Base-by-base conservation (phyloP, 805 yeast genomes). In the Starmerella floris region DNA sequence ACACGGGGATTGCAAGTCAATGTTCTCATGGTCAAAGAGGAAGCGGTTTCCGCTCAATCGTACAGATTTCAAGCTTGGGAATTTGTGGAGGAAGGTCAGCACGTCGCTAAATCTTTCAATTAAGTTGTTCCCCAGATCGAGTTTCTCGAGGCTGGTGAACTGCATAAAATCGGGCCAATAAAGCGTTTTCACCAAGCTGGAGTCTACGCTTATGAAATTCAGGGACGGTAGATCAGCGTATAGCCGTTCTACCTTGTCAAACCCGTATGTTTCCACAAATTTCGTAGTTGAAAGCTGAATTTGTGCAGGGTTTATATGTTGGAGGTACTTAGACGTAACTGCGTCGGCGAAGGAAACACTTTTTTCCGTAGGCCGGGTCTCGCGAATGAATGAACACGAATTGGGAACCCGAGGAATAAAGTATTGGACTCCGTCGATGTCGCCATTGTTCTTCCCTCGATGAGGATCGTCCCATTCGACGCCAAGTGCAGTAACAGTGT, bases 401-500 rank as follows among this genome's bases (percentile, higher is more conserved):
- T 64, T 65, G 0, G 50, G 56, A n/a, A 46, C 60, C n/a, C 30
- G 27, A 35, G 63, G 54, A 5, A 49, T 27, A 57, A 87, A 87
- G 56, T 83, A 83, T 41, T 56, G 51, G 0, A 60, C 52, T 0
- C 78, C 83, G 19, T 71, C 64, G 23, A 74, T 46, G 1, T 56
- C 44, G 0, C 97, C 97, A 48, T 71, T 62, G 56, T 85, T 75
- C 52, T 77, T 83, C 1, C 96, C 96, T 28, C 84, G 64, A 0
- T 46, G 42, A 0, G 68, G 60, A 35, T 74, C 65, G 56, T 87
- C 96, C 95, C 95, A 87, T 58, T 87, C 95, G 3, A 87, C 68
- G 0, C 96, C 96, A 13, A 73, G 58, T 0, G 88, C 84, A n/a
- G n/a, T n/a, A 1, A 50, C 32, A 0, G 58, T 63, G 9, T 58